phyloP scores from a whole-genome alignment of 73 alveolate species.

The Paramecium pentaurelia region DNA sequence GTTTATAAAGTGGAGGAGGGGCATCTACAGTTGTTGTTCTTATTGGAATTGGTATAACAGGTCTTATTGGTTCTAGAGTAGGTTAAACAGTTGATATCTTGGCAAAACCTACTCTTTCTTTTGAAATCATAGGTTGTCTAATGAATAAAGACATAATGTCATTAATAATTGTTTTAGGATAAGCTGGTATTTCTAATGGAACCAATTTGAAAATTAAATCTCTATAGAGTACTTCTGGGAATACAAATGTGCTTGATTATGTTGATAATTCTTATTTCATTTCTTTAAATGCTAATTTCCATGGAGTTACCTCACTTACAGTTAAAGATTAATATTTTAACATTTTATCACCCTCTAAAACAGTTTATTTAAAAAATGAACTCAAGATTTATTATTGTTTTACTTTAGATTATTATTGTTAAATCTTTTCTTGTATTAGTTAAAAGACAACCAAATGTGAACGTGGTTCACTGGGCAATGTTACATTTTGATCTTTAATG shows the following conservation, averaged over 20 bases:
- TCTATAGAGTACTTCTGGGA: background rate
- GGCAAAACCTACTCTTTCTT: constrained; percentile 12
- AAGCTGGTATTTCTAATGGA: background rate
- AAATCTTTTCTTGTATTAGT: background rate
- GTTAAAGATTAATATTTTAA: background rate
- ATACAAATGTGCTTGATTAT: background rate
- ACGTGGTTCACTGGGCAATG: constrained; percentile 36
- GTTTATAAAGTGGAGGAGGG: constrained; percentile 6
- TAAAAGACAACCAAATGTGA: background rate
- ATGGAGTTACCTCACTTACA: constrained; percentile 6
- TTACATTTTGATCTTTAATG: constrained; percentile 5
- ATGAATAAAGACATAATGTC: background rate
- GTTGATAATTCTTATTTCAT: background rate
- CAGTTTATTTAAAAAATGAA: constrained; percentile 3
- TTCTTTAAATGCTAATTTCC: constrained; percentile 7
- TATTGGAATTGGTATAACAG: background rate
- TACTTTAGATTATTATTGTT: background rate
- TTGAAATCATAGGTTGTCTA: background rate
- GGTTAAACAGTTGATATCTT: background rate
- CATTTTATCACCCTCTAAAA: background rate
- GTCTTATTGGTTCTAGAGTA: background rate
- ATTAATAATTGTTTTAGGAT: background rate
- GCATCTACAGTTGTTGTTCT: background rate
- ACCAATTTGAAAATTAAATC: background rate
- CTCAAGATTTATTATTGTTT: background rate